Evolutionary conservation across 129 eudicot species (phyloP).

Genomic region (Chrysanthemum makinoi): DNA sequence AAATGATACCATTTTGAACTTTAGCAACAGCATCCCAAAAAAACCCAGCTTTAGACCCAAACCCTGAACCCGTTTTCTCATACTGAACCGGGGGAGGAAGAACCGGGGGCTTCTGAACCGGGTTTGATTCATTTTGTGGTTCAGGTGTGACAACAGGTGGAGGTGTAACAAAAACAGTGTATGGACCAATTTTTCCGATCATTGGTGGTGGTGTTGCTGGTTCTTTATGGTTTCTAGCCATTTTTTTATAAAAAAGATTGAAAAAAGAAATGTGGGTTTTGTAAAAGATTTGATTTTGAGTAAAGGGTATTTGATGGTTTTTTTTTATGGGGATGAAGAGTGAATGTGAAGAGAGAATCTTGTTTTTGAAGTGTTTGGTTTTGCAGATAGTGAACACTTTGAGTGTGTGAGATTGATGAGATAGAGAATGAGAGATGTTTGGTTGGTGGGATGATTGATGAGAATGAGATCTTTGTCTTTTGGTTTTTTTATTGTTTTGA

Average conservation of each 20-base stretch:
- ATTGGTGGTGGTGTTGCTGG: slow-evolving; percentile 62
- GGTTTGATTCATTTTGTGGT: slow-evolving; percentile 25
- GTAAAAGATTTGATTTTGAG: background rate
- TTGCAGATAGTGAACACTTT: background rate
- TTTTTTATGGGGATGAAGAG: slow-evolving; percentile 2
- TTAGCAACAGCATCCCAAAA: slow-evolving; percentile 80
- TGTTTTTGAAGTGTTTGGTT: background rate
- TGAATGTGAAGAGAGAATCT: slow-evolving; percentile 32
- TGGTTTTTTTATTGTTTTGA: background rate
- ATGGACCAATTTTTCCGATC: slow-evolving; percentile 97
- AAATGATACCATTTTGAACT: slow-evolving; percentile 69
- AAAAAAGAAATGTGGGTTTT: background rate
- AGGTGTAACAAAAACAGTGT: slow-evolving; percentile 88
- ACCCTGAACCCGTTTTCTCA: slow-evolving; percentile 31
- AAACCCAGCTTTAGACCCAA: slow-evolving; percentile 52
- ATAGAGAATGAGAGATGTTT: slow-evolving; percentile 14
- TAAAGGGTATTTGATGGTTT: background rate
- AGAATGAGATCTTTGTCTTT: slow-evolving; percentile 31
- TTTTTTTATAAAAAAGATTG: slow-evolving; percentile 23
- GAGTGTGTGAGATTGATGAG: background rate
- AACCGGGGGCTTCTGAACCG: slow-evolving; percentile 35
- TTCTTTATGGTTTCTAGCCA: slow-evolving; percentile 51
- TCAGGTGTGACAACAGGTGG: slow-evolving; percentile 45
- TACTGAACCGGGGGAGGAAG: slow-evolving; percentile 55
- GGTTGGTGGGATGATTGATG: slow-evolving; percentile 8